Evolutionary conservation across 257 asterid genomes (phyloP).

Genomic region (Ilex aquifolium): DNA sequence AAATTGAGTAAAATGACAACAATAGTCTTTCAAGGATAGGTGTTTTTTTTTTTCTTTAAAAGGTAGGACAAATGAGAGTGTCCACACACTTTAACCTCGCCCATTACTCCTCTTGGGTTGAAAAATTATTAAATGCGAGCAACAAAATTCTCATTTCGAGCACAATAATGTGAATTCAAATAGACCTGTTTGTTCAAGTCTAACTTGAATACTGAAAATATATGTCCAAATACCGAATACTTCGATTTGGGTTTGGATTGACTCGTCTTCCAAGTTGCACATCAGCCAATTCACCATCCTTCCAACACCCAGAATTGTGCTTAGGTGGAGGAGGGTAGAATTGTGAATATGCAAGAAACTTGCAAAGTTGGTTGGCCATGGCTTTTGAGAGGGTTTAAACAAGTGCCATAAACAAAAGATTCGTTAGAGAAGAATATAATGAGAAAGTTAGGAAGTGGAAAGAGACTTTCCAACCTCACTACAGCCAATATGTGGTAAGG

Average conservation of each 20-base stretch:
- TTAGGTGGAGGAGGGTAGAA: constrained; percentile 4
- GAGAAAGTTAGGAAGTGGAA: constrained; percentile 53
- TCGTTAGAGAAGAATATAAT: constrained; percentile 21
- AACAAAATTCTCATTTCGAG: neutral
- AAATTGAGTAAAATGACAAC: constrained; percentile 23
- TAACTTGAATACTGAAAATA: neutral
- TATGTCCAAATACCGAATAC: neutral
- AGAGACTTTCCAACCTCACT: constrained; percentile 69
- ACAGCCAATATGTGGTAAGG: constrained; percentile 56
- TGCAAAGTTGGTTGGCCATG: constrained; percentile 25
- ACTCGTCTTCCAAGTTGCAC: too few species aligned
- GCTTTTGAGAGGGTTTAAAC: constrained; percentile 39
- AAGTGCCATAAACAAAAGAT: constrained; percentile 13
- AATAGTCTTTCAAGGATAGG: constrained; percentile 5
- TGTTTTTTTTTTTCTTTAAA: neutral
- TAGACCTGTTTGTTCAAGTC: neutral
- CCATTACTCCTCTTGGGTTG: neutral
- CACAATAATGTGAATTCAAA: neutral
- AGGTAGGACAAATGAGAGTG: neutral
- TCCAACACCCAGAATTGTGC: too few species aligned
- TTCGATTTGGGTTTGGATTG: too few species aligned
- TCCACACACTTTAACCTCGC: neutral
- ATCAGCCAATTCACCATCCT: too few species aligned
- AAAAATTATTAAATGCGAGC: neutral
- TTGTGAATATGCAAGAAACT: constrained; percentile 14